Evolutionary conservation across 768 basidiomycete genomes (phyloP).

Genomic region (Mycena filopes): DNA sequence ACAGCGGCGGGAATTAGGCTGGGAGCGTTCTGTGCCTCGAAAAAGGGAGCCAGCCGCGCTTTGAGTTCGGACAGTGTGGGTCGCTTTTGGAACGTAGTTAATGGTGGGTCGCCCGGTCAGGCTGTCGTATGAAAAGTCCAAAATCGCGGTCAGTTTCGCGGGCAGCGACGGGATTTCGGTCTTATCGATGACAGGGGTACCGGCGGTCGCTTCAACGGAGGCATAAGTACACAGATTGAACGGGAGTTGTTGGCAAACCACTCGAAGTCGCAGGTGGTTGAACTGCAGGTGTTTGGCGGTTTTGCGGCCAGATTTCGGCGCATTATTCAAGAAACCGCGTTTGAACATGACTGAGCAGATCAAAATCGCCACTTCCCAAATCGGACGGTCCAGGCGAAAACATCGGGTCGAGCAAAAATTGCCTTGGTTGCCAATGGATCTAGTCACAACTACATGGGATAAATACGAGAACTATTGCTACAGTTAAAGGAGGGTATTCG

Average conservation of each 20-base stretch:
- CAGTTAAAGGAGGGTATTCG: conserved; percentile 13
- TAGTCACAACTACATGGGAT: conserved; percentile 8
- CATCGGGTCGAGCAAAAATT: background rate
- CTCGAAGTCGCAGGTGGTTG: no score
- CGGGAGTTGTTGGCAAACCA: background rate
- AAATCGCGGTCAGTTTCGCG: background rate
- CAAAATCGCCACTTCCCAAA: no score
- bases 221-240: background rate
- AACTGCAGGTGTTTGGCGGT: no score
- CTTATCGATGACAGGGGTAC: no score
- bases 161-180: background rate
- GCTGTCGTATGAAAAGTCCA: conserved; percentile 6
- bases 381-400: no score
- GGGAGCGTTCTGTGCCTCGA: background rate
- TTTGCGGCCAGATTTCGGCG: background rate
- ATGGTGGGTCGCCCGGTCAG: background rate
- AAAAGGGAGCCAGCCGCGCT: background rate
- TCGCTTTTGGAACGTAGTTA: conserved; percentile 2
- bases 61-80: conserved; percentile 4
- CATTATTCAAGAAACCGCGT: background rate
- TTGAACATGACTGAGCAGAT: background rate
- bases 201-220: background rate
- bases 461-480: conserved; percentile 29
- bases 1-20: conserved; percentile 1
- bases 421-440: conserved; percentile 2